Evolutionary conservation across 2,329 filamentous ascomycete genomes (phyloP), one percentile per base, ranked within the genome.

Genomic region (Fusarium sp.): DNA sequence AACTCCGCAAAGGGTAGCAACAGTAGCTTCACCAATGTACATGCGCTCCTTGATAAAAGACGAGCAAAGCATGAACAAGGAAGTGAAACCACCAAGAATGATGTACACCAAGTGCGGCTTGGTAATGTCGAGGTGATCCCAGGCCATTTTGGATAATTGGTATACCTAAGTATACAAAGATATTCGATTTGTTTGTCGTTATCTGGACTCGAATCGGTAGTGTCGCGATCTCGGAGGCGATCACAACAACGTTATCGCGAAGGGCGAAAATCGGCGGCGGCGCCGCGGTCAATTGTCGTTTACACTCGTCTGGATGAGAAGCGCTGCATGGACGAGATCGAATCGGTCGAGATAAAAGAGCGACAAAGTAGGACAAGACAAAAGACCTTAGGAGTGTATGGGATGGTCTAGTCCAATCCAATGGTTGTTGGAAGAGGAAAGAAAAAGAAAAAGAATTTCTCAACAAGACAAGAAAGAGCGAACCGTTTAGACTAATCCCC

Each of bases 11-110:
- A 97, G 82, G 5, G 94, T 97, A 53, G 94, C 94, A 46, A 99
- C 93, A 3, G 96, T 98, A 53, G 96, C 96, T 86, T 99, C 96
- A 78, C 96, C 96, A 80, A 99, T 99, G 84, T 99, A 99, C 78
- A 98, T 88, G 80, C 93, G 92, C 86, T 99, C 96, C 85, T 99
- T 99, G 84, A 99, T 97, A 78, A 98, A 90, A 58, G 97, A 94
- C 65, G 96, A 99, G 81, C 94, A 97, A 65, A 99, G 86, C 96
- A 99, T 99, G 84, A 99, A 99, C 75, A 99, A 85, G 65, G 92
- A 94, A 74, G 96, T 99, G 84, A 99, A 99, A 80, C 95, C 96
- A 77, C 96, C 96, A 60, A 99, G 86, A 82, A 99, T 98, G 82
- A 98, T 94, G 82, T 99, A 99, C 72, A 97, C 96, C 93, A 98